Percentiles rank a stretch among this genome's conserved stretches.
Conservation (phyloP, 441 rosid species). For the Populus tomentosa region DNA sequence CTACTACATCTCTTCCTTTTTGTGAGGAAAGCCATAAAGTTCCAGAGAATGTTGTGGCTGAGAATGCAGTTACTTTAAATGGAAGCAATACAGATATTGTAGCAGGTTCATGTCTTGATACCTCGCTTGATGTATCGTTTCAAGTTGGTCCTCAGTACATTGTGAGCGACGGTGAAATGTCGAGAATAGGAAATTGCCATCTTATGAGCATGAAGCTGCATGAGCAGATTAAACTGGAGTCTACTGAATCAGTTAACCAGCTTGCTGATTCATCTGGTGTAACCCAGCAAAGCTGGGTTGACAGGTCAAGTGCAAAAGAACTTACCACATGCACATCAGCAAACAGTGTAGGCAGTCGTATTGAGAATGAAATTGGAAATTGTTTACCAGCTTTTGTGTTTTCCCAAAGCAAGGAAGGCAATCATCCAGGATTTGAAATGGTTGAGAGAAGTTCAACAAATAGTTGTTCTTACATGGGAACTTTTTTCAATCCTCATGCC, state of each 20-base stretch:
- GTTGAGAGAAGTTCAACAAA: constrained; percentile 32
- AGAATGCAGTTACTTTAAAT: constrained; percentile 32
- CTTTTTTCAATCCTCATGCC: constrained; percentile 54
- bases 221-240: constrained; percentile 34
- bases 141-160: constrained; percentile 16
- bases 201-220: constrained; percentile 19
- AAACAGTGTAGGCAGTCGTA: constrained; percentile 30
- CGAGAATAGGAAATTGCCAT: constrained; percentile 18
- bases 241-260: constrained; percentile 36
- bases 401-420: constrained; percentile 30
- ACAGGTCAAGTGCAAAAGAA: constrained; percentile 31
- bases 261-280: constrained; percentile 38
- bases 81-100: constrained; percentile 26
- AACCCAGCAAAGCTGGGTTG: constrained; percentile 32
- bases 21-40: constrained; percentile 24
- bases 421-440: constrained; percentile 30
- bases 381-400: constrained; percentile 28
- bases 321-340: constrained; percentile 29
- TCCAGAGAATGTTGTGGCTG: constrained; percentile 29
- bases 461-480: constrained; percentile 40
- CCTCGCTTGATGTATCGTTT: constrained; percentile 15
- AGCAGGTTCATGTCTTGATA: constrained; percentile 22
- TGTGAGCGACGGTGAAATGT: constrained; percentile 16
- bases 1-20: constrained; percentile 18
- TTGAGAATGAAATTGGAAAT: constrained; percentile 26